Percentiles rank a stretch among this genome's conserved stretches.
These are phyloP conservation scores for Colletotrichum sublineola DNA, from an alignment of 2,329 filamentous ascomycete genomes.

Conservation along the genomic window DNA sequence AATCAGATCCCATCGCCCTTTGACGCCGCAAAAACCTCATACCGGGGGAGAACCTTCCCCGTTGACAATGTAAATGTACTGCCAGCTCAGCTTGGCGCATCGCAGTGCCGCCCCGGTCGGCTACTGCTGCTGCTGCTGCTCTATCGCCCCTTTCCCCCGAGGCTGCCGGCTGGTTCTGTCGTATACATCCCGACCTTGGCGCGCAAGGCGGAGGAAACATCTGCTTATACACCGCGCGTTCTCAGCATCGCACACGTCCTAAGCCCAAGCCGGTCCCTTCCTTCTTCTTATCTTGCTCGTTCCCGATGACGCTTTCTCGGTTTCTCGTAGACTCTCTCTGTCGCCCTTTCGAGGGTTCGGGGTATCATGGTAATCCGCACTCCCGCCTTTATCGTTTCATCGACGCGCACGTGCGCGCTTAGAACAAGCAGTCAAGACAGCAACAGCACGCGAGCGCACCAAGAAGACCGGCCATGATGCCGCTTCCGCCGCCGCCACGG, in stretches of 20 bases:
- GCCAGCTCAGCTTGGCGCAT: not conserved
- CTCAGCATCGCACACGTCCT: not conserved
- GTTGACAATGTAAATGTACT: not conserved
- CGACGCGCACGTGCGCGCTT: conserved; percentile 44
- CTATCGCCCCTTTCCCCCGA: not conserved
- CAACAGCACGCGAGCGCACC: conserved; percentile 70
- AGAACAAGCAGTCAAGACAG: conserved; percentile 70
- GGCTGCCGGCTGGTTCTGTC: conserved; percentile 1
- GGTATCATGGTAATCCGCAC: conserved; percentile 27
- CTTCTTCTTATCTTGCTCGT: not conserved
- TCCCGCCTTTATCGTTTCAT: not conserved
- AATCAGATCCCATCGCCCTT: not conserved
- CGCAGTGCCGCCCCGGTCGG: not conserved
- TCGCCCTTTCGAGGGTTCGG: conserved; percentile 2
- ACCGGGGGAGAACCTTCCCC: not conserved
- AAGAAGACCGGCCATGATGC: conserved; percentile 61
- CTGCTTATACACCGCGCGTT: not conserved
- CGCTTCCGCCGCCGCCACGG: conserved; percentile 49
- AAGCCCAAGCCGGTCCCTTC: not conserved
- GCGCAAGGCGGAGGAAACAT: not conserved
- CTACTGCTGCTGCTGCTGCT: not conserved
- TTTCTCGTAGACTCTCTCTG: not conserved
- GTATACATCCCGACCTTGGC: not conserved
- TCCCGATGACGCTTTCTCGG: not conserved
- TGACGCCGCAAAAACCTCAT: not conserved